Evolutionary conservation across 306 rosid genomes (phyloP), one percentile per base, ranked within the genome.

Genomic region (Pterocarpus macrocarpus): DNA sequence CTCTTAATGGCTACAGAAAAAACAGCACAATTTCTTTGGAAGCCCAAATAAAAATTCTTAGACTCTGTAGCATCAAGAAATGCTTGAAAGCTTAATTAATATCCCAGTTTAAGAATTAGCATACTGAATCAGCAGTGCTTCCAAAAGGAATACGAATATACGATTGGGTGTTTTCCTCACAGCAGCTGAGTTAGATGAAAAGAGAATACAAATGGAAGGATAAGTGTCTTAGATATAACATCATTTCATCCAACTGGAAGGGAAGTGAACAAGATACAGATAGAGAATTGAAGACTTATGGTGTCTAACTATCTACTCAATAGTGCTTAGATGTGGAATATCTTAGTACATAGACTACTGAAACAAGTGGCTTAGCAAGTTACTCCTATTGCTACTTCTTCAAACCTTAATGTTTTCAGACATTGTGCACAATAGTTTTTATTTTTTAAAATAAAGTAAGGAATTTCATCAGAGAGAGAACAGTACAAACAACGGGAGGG

Each of bases 101-200:
- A 57, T 70, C 59, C 39, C 2, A 14, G 39, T 81, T 67, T 49
- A 49, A 35, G 16, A 69, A 50, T 38, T 55, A 75, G 36, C 65
- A 74, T 34, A 58, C 43, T 68, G 3, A 58, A 32, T 22, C 28
- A 22, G 28, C 57, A 82, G 6, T 69, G 75, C 61, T 50, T 74
- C 55, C 49, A 67, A 67, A 57, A 47, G 47, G 28, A 22, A 22
- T 22, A 22, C 28, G 28, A 22, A 22, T 22, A 22, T 22, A 22
- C 8, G 30, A 55, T 55, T 55, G 61, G 22, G 61, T 55, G 28
- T 22, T 22, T 22, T n/a, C 61, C 61, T 55, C 28, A 15, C 5
- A n/a, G 30, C 9, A 55, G 9, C 28, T 55, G 16, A 8, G 61
- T 5, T n/a, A 16, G 9, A 16, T 55, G 16, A 55, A 15, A 15